Conservation (phyloP, 2,329 filamentous ascomycete genomes). For the Dryadomyces sulphureus region DNA sequence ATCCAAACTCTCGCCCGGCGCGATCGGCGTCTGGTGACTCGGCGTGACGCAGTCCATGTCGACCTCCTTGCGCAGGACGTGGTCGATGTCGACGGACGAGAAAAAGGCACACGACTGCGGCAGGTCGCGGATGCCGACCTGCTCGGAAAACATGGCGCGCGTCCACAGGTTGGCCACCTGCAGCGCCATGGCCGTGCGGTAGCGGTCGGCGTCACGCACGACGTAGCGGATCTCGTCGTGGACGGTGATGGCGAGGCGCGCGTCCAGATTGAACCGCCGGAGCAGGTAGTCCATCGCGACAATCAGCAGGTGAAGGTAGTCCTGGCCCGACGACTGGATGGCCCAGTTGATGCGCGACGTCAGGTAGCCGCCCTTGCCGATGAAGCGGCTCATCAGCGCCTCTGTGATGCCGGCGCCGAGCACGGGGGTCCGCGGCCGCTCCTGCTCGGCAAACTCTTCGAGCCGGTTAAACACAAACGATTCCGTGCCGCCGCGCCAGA, state of each 20-base stretch:
- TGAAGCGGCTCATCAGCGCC: constrained; percentile 75
- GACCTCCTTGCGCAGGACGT: constrained; percentile 92
- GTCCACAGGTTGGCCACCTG: constrained; percentile 96
- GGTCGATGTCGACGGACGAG: constrained; percentile 86
- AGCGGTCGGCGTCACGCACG: constrained; percentile 72
- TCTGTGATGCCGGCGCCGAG: constrained; percentile 93
- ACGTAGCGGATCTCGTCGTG: constrained; percentile 97
- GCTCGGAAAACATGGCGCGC: constrained; percentile 89
- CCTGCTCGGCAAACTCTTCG: constrained; percentile 94
- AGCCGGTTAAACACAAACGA: constrained; percentile 97
- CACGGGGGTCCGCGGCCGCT: constrained; percentile 77
- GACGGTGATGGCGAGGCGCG: constrained; percentile 81
- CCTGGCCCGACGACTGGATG: constrained; percentile 92
- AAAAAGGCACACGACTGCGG: constrained; percentile 94
- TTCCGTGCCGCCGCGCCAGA: constrained; percentile 94
- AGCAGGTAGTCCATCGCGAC: constrained; percentile 89
- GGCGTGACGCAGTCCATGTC: constrained; percentile 96
- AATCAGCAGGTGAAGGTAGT: constrained; percentile 90
- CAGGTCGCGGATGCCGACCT: constrained; percentile 89
- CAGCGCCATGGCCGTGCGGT: constrained; percentile 78
- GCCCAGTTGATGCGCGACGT: constrained; percentile 98
- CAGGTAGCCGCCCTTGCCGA: constrained; percentile 83
- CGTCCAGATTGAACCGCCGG: constrained; percentile 69
- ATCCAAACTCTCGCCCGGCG: constrained; percentile 75
- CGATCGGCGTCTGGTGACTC: constrained; percentile 63